phyloP scores from a whole-genome alignment of 2,329 filamentous ascomycete genomes.

The Ophiocordyceps camponoti-leonardi region DNA sequence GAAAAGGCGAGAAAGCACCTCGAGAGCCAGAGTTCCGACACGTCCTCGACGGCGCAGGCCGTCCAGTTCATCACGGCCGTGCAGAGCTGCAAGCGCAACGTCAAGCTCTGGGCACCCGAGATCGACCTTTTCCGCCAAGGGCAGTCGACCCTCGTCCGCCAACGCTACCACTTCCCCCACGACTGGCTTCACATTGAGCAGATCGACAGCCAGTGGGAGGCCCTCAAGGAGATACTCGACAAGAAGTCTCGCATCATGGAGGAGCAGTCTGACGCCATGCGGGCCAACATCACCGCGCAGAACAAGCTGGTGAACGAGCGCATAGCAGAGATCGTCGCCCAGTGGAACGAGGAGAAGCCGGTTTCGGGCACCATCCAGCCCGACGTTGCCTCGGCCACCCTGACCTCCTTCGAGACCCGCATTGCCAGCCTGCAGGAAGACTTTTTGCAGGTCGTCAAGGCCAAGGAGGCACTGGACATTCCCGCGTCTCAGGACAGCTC shows the following conservation, averaged over 20 bases:
- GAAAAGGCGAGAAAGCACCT: constrained; percentile 80
- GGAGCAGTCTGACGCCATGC: constrained; percentile 87
- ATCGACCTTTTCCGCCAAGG: constrained; percentile 93
- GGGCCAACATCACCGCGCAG: constrained; percentile 87
- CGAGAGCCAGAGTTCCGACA: constrained; percentile 81
- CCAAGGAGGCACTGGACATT: constrained; percentile 90
- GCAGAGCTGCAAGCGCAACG: constrained; percentile 87
- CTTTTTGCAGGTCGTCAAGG: constrained; percentile 83
- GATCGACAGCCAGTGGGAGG: constrained; percentile 89
- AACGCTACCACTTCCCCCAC: constrained; percentile 81
- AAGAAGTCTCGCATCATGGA: constrained; percentile 91
- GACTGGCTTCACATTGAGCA: constrained; percentile 96
- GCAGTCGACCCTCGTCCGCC: constrained; percentile 76
- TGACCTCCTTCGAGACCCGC: constrained; percentile 67
- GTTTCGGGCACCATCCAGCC: constrained; percentile 89
- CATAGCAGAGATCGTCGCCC: constrained; percentile 64
- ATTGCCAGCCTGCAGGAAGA: constrained; percentile 77
- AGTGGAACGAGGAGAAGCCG: constrained; percentile 95
- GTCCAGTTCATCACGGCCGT: constrained; percentile 98
- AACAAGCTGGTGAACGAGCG: constrained; percentile 83
- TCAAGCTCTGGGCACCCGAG: constrained; percentile 86
- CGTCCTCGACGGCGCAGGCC: constrained; percentile 87
- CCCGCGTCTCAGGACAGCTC: constrained; percentile 63
- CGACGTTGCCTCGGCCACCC: constrained; percentile 67
- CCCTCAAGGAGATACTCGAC: constrained; percentile 77